phyloP scores from a whole-genome alignment of 495 filamentous ascomycete species.

The Hyaloscypha variabilis region DNA sequence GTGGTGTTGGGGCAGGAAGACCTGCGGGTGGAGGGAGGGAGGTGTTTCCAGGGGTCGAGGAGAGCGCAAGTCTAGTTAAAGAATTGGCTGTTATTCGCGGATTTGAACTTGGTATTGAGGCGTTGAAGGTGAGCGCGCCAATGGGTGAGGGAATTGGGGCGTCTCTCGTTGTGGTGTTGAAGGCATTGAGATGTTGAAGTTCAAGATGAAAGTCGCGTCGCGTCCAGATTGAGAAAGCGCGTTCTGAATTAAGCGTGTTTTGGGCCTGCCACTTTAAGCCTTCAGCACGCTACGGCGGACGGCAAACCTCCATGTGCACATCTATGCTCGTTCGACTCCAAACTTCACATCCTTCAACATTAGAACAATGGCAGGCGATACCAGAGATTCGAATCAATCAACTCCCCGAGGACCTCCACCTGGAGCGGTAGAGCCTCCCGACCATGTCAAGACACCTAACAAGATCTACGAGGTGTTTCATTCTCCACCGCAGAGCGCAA shows the following conservation, averaged over 20 bases:
- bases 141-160: slow-evolving; percentile 1
- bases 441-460: slow-evolving; percentile 33
- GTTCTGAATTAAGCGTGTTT: slow-evolving; percentile 1
- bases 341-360: background rate
- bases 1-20: slow-evolving; percentile 19
- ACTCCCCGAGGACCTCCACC: slow-evolving; percentile 39
- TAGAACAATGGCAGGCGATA: slow-evolving; percentile 33
- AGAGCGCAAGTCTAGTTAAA: slow-evolving; percentile 31
- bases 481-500: slow-evolving; percentile 30
- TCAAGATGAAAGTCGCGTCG: slow-evolving; percentile 13
- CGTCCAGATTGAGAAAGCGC: slow-evolving; percentile 7
- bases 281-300: slow-evolving; percentile 1
- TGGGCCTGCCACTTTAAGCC: slow-evolving; percentile 2
- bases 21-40: slow-evolving; percentile 8
- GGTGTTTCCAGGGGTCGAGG: slow-evolving; percentile 13
- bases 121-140: background rate
- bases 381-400: slow-evolving; percentile 34
- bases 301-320: background rate
- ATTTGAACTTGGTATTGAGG: background rate
- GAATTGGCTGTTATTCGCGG: slow-evolving; percentile 18
- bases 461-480: slow-evolving; percentile 44
- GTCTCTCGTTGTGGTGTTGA: background rate
- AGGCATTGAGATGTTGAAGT: background rate
- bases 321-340: slow-evolving; percentile 5
- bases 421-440: slow-evolving; percentile 37